These are phyloP conservation scores for Pleurotus djamor DNA, from an alignment of 768 basidiomycete species.

Conservation along the genomic window DNA sequence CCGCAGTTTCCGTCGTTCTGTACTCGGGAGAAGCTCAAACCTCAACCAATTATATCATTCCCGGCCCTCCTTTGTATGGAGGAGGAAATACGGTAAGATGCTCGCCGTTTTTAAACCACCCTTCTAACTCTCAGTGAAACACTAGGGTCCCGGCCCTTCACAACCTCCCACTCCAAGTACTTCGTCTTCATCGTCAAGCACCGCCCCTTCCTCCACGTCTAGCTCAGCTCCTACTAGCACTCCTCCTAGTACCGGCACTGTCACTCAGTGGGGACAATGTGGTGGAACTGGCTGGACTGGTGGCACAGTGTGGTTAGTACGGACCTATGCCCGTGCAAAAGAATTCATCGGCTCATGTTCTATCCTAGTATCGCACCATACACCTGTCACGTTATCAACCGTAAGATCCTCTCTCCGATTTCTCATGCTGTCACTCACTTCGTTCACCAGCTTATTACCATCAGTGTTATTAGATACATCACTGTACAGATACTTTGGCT, in stretches of 20 bases:
- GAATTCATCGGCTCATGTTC: not conserved
- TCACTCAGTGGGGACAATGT: constrained; percentile 38
- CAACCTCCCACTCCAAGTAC: not conserved
- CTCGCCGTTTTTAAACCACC: too few relatives aligned
- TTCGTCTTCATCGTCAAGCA: constrained; percentile 8
- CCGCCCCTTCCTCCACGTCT: constrained; percentile 15
- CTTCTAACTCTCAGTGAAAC: too few relatives aligned
- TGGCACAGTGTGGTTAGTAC: constrained; percentile 31
- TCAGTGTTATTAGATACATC: too few relatives aligned
- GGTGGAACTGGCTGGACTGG: constrained; percentile 39
- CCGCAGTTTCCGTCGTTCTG: constrained; percentile 34
- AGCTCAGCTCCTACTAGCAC: constrained; percentile 12
- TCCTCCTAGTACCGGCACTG: constrained; percentile 21
- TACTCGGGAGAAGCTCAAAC: constrained; percentile 36
- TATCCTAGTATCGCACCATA: constrained; percentile 28
- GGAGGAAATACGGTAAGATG: too few relatives aligned
- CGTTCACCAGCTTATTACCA: too few relatives aligned
- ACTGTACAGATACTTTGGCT: too few relatives aligned
- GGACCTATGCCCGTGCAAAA: not conserved
- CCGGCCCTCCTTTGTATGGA: constrained; percentile 46
- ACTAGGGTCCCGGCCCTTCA: constrained; percentile 16
- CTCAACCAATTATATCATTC: constrained; percentile 36
- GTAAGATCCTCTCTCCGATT: constrained; percentile 14
- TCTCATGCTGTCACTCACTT: too few relatives aligned
- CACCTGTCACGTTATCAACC: constrained; percentile 29